Evolutionary conservation across 2,329 filamentous ascomycete genomes (phyloP).

Genomic region (Colletotrichum kahawae): DNA sequence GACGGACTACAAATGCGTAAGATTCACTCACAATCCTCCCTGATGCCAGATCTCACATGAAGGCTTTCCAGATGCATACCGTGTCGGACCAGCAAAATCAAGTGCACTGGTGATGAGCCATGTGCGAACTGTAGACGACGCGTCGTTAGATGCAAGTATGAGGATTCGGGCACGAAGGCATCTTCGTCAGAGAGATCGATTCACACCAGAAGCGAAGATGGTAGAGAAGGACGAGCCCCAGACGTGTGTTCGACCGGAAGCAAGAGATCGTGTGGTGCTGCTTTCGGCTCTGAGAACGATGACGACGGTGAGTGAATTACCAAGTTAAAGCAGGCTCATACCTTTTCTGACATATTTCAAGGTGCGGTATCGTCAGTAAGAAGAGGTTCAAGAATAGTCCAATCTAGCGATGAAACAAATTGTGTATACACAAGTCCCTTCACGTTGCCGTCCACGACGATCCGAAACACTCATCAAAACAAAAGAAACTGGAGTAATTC

Average conservation of each 20-base stretch:
- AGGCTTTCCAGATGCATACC: conserved; percentile 28
- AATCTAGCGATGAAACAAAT: neutral
- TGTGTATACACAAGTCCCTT: conserved; percentile 35
- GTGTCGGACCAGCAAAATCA: conserved; percentile 39
- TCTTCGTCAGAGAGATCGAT: conserved; percentile 24
- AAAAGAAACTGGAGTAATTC: conserved; percentile 40
- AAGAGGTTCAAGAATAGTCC: neutral
- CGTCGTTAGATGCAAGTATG: conserved; percentile 33
- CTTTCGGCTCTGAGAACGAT: neutral
- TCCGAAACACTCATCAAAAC: conserved; percentile 33
- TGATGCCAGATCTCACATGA: neutral
- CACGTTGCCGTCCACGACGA: conserved; percentile 30
- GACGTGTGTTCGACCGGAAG: neutral
- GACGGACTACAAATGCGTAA: neutral
- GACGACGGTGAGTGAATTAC: neutral
- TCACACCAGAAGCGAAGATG: neutral
- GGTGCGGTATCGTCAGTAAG: conserved; percentile 22
- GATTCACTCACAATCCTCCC: neutral
- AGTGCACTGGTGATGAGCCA: conserved; percentile 37
- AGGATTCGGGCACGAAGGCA: conserved; percentile 32
- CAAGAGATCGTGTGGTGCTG: neutral
- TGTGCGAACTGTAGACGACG: conserved; percentile 37
- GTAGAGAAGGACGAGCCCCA: neutral
- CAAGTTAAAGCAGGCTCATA: neutral
- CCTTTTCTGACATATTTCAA: neutral